Base-by-base conservation (phyloP, 495 filamentous ascomycete species). In the Penicillium crystallinum region DNA sequence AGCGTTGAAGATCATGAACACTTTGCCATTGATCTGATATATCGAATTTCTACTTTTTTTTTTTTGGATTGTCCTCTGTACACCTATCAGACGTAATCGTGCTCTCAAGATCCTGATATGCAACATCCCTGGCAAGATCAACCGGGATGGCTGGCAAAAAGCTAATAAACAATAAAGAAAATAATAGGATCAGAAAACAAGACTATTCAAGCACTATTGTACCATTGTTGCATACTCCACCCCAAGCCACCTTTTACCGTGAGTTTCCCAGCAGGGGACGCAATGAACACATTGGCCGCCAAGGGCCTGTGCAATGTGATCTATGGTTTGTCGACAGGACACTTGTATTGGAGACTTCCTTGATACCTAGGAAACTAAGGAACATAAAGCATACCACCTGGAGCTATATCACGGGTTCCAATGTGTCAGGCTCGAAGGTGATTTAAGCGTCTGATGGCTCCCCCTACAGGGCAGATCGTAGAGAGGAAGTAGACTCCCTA, bases 221-320 rank as follows among this genome's bases (percentile, higher is more conserved):
- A 31, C 23, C 23, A 27, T 27, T 7, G 23, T 27, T 38, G 15
- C 14, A n/a, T 27, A 43, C 47, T 23, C 36, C 37, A 43, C 38
- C 6, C 5, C 23, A 31, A 40, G 12, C 10, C 19, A 39, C 4
- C 22, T 18, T 22, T 42, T 17, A 34, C 14, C 36, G 23, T 41
- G 37, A 39, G 41, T 38, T 40, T 22, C 42, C 43, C 27, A 45
- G 39, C 40, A 53, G 51, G 51, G 51, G 49, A n/a, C n/a, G 23
- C n/a, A 17, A 45, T 27, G 31, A 37, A 35, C 18, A 35, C 38
- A 52, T 51, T 43, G 29, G 22, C 40, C 39, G 39, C 49, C 49
- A 44, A 52, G 49, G 30, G n/a, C 21, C 38, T 45, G 49, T 52
- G 39, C 49, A 44, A 52, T 52, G 49, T 52, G 49, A 43, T 43